Evolutionary conservation across 2,329 filamentous ascomycete genomes (phyloP), one percentile per base, ranked within the genome.

Genomic region (Cercospora berteroae): DNA sequence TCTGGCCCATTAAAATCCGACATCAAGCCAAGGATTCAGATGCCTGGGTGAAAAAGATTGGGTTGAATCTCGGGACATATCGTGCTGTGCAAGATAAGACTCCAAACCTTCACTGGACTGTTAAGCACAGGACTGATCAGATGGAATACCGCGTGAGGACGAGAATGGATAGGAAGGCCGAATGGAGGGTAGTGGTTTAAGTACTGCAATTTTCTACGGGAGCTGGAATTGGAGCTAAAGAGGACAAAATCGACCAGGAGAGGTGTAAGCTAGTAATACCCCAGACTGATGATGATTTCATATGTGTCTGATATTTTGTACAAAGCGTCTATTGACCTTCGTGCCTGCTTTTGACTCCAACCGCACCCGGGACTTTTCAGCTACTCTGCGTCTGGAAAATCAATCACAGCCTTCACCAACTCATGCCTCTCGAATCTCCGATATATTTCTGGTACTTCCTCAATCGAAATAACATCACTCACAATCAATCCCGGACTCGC

Each of bases 21-120:
- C 63, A 81, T 2, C 75, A 79, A 69, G 72, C 73, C 8, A 71
- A 74, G 27, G 68, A 72, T 5, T 68, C 71, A 0, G 76, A 78
- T 8, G 69, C 73, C 4, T 82, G 80, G 80, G 73, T 78, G 60
- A 81, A 80, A 72, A 75, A 74, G 27, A 68, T 80, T 0, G 65
- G 76, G 1, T 72, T 78, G 71, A 83, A 83, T 66, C 60, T 79
- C 36, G 81, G 80, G 0, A 70, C 77, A 39, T 77, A 78, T 70
- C 75, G 81, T 8, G 72, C 76, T 3, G 73, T 81, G 33, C 71
- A 77, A 4, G 80, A 81, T 50, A 29, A 64, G 5, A 74, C 76
- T 61, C 81, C 81, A 6, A 78, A 78, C 52, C 72, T 82, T 73
- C 81, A 83, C 69, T 83, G 81, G 81, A 82, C 80, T 9, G 81